Evolutionary conservation across 768 basidiomycete species (phyloP).

Genomic region (Holtermanniella nyarrowii): DNA sequence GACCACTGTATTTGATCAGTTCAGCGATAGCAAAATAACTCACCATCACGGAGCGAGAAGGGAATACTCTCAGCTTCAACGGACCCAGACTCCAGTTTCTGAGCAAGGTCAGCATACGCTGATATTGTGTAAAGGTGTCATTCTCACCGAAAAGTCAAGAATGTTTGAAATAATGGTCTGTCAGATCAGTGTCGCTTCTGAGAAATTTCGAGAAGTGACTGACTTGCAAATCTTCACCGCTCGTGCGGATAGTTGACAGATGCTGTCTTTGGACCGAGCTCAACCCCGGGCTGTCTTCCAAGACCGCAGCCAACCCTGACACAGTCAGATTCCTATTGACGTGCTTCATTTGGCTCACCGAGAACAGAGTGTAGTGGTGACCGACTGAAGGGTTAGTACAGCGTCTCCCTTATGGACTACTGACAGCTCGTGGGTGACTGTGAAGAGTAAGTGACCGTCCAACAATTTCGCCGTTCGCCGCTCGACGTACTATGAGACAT

Average conservation of each 20-base stretch:
- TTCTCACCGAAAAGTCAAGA: neutral
- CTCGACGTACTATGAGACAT: slow-evolving; percentile 4
- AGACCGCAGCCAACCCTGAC: slow-evolving; percentile 25
- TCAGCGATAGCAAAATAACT: neutral
- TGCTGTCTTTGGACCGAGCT: slow-evolving; percentile 25
- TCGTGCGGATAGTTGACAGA: slow-evolving; percentile 20
- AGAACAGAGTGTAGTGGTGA: slow-evolving; percentile 25
- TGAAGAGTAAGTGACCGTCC: neutral
- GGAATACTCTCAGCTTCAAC: slow-evolving; percentile 29
- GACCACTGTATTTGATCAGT: neutral
- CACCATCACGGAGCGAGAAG: slow-evolving; percentile 23
- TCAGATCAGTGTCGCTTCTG: neutral
- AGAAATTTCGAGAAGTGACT: too few species aligned
- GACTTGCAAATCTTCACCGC: slow-evolving; percentile 21
- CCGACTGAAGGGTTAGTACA: too few species aligned
- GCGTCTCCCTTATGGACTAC: too few species aligned
- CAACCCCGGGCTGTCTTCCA: slow-evolving; percentile 26
- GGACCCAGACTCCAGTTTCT: slow-evolving; percentile 13
- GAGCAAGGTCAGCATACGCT: neutral
- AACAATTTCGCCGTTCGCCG: neutral
- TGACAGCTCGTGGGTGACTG: slow-evolving; percentile 33
- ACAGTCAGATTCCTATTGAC: neutral
- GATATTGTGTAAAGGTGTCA: slow-evolving; percentile 2
- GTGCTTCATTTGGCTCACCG: neutral
- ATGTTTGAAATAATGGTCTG: neutral